Conservation (phyloP, 2,329 filamentous ascomycete species). For the Diaporthe sp. region DNA sequence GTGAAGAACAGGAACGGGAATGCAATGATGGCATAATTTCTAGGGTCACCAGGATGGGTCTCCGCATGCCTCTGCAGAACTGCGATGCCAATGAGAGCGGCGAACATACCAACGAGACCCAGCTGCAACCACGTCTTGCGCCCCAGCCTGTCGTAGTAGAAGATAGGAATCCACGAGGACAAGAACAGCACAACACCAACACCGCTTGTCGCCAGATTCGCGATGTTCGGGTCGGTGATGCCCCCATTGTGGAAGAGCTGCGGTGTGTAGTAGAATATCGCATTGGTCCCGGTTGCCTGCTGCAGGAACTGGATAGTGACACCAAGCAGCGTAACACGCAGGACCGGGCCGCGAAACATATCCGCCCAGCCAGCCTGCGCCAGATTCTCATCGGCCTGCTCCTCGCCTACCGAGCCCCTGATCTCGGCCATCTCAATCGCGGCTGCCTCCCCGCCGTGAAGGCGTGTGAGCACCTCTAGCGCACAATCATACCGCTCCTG, state of each 20-base stretch:
- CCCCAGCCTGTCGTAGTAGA: slow-evolving; percentile 45
- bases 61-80: slow-evolving; percentile 42
- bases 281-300: slow-evolving; percentile 44
- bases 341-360: slow-evolving; percentile 43
- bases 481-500: slow-evolving; percentile 38
- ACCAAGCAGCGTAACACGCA: slow-evolving; percentile 43
- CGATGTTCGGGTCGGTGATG: slow-evolving; percentile 53
- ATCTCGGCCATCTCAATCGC: slow-evolving; percentile 56
- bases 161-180: slow-evolving; percentile 44
- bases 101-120: slow-evolving; percentile 43
- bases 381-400: slow-evolving; percentile 36
- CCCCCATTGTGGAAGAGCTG: slow-evolving; percentile 57
- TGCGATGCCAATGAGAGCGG: slow-evolving; percentile 42
- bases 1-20: slow-evolving; percentile 45
- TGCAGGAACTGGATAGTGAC: slow-evolving; percentile 44
- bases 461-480: slow-evolving; percentile 35
- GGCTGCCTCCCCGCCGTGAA: slow-evolving; percentile 36
- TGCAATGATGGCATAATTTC: slow-evolving; percentile 43
- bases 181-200: slow-evolving; percentile 44
- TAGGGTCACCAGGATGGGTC: slow-evolving; percentile 39
- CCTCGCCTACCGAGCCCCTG: slow-evolving; percentile 41
- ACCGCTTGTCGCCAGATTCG: slow-evolving; percentile 44
- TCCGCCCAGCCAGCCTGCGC: slow-evolving; percentile 40
- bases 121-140: slow-evolving; percentile 45
- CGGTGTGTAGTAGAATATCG: slow-evolving; percentile 45